Percentiles rank a stretch among this genome's conserved stretches.
phyloP scores from a whole-genome alignment of 139 green algal genomes.

The Chlamydomonas incerta region DNA sequence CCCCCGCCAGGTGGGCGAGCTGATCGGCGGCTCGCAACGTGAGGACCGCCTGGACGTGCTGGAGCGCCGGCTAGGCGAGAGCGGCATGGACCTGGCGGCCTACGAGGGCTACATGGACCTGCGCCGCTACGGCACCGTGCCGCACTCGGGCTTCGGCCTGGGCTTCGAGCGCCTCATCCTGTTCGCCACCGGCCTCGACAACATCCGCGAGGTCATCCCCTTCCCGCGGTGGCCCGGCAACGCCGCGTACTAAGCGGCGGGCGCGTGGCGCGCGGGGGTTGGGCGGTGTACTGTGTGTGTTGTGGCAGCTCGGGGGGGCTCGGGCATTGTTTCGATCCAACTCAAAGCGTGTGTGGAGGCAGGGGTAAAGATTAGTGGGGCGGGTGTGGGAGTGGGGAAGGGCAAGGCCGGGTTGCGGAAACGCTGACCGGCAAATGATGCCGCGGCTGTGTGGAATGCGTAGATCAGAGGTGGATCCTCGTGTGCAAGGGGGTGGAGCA shows the following conservation, averaged over 20 bases:
- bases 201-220: slow-evolving; percentile 99
- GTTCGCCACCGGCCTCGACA: slow-evolving; percentile 98
- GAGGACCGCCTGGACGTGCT: slow-evolving; percentile 87
- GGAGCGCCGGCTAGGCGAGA: slow-evolving; percentile 72
- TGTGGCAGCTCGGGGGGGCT: no score
- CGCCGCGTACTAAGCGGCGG: slow-evolving; percentile 70
- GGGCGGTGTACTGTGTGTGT: no score
- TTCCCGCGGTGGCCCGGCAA: slow-evolving; percentile 98
- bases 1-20: slow-evolving; percentile 88
- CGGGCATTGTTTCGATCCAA: no score
- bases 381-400: no score
- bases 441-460: no score
- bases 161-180: slow-evolving; percentile 98
- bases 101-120: slow-evolving; percentile 98
- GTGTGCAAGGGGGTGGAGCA: no score
- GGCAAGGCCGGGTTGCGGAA: no score
- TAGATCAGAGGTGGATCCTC: no score
- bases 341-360: no score
- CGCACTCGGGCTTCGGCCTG: slow-evolving; percentile 96
- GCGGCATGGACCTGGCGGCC: slow-evolving; percentile 79
- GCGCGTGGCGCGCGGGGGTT: no score
- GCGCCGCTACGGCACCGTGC: slow-evolving; percentile 91
- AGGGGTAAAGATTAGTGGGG: no score
- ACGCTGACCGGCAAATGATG: no score
- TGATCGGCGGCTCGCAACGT: slow-evolving; percentile 92